These are phyloP conservation scores for Polygonum maritimum DNA, from an alignment of 148 eudicot genomes.

Conservation along the genomic window DNA sequence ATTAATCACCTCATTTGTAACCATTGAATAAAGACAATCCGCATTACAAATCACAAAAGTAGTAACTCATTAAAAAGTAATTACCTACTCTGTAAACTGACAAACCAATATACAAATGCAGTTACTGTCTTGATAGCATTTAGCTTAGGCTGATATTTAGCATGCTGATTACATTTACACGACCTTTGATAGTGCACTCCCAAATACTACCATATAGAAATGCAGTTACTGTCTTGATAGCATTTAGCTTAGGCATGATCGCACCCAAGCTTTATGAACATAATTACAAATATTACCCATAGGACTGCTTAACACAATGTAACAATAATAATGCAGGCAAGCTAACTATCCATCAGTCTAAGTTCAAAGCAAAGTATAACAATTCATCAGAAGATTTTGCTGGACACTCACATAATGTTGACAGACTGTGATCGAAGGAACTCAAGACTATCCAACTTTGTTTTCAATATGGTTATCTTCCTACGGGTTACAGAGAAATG, in stretches of 20 bases:
- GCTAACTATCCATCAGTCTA: too few species aligned
- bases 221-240: not conserved
- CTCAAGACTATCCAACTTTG: conserved; percentile 35
- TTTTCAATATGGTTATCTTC: conserved; percentile 33
- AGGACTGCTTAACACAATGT: too few species aligned
- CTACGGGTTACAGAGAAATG: conserved; percentile 43
- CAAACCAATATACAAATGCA: not conserved
- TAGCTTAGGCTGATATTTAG: not conserved
- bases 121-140: not conserved
- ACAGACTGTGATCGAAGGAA: conserved; percentile 27
- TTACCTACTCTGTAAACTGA: too few species aligned
- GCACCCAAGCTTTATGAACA: not conserved
- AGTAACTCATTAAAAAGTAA: too few species aligned
- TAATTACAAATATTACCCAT: not conserved
- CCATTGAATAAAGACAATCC: too few species aligned
- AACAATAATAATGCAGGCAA: too few species aligned
- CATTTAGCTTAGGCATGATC: not conserved
- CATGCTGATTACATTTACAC: not conserved
- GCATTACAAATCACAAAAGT: too few species aligned
- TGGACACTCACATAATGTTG: conserved; percentile 24
- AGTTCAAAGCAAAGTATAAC: too few species aligned
- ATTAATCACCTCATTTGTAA: too few species aligned
- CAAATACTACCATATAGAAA: not conserved
- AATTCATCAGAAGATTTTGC: not conserved
- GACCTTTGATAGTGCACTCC: not conserved